Evolutionary conservation across 148 eudicot genomes (phyloP), one percentile per base, ranked within the genome.

Genomic region (Chenopodium suecicum): DNA sequence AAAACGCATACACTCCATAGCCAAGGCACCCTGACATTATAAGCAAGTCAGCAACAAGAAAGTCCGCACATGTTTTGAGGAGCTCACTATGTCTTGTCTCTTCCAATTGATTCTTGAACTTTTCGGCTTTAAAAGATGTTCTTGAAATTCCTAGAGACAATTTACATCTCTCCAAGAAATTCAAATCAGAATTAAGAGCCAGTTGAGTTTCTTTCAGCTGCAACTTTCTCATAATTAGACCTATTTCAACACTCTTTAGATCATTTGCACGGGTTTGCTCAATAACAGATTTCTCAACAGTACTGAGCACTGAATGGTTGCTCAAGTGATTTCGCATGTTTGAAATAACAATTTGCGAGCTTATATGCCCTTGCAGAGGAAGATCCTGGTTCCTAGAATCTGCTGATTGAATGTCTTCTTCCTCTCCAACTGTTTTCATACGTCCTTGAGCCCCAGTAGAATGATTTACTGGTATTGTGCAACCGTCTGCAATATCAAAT

Each of bases 251-350:
- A 74, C 87, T 75, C 86, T 93, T 95, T 46, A 95, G 91, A 41
- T 93, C 89, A 84, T 95, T 95, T 29, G 99, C 92, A 81, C 97
- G 94, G 44, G 90, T 80, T 84, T 88, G 98, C 78, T 93, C 98
- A 10, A 80, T 82, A 41, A 93, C 86, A 13, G 97, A 95, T 89
- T 86, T 95, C 80, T 93, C 91, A 16, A 89, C 78, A 31, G 91
- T 88, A 73, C 78, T 86, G 54, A 86, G 68, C 80, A 84, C 72
- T 1, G 90, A 86, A 70, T 84, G 81, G 80, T 79, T 86, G 54
- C 47, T 70, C 1, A 63, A 73, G 66, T 84, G 77, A 67, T 56
- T 60, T 37, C 46, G 76, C 29, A 46, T 20, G 81, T 82, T 82
- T 71, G 91, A 50, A 79, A 88, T 75, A 81, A 87, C 78, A 84